These are phyloP conservation scores for Apiospora hydei DNA, from an alignment of 2,329 filamentous ascomycete genomes.

Conservation along the genomic window DNA sequence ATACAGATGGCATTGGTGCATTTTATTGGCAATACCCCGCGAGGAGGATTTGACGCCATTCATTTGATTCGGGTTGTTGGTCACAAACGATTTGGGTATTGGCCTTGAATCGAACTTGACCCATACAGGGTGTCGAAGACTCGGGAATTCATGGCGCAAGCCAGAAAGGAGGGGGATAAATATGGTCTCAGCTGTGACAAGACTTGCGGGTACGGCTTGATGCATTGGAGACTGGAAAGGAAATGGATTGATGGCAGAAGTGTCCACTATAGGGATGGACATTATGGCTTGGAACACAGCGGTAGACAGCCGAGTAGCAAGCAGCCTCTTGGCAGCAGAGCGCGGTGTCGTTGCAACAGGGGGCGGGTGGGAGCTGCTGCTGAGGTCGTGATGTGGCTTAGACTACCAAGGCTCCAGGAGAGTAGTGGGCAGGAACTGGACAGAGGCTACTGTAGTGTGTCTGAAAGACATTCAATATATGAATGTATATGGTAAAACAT, in stretches of 20 bases:
- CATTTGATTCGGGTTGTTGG: slow-evolving; percentile 12
- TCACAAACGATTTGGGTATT: not conserved
- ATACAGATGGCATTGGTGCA: slow-evolving; percentile 18
- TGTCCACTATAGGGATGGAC: not conserved
- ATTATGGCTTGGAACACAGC: not conserved
- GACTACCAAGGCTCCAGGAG: not conserved
- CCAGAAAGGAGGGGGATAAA: not conserved
- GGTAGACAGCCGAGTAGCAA: not conserved
- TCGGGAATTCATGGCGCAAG: slow-evolving; percentile 6
- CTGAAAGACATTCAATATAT: not conserved
- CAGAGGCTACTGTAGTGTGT: slow-evolving; percentile 8
- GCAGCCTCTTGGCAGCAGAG: not conserved
- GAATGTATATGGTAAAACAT: slow-evolving; percentile 18
- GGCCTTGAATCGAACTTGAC: slow-evolving; percentile 10
- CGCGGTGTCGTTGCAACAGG: not conserved
- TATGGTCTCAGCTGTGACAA: not conserved
- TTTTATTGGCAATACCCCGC: slow-evolving; percentile 22
- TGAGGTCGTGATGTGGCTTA: not conserved
- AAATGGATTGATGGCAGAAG: not conserved
- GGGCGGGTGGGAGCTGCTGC: not conserved
- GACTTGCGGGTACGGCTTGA: not conserved
- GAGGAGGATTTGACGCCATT: slow-evolving; percentile 18
- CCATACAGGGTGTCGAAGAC: slow-evolving; percentile 11
- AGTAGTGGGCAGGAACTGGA: not conserved
- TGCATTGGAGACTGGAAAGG: slow-evolving; percentile 1